These are phyloP conservation scores for Lentithecium fluviatile DNA, from an alignment of 495 filamentous ascomycete genomes.

Conservation along the genomic window DNA sequence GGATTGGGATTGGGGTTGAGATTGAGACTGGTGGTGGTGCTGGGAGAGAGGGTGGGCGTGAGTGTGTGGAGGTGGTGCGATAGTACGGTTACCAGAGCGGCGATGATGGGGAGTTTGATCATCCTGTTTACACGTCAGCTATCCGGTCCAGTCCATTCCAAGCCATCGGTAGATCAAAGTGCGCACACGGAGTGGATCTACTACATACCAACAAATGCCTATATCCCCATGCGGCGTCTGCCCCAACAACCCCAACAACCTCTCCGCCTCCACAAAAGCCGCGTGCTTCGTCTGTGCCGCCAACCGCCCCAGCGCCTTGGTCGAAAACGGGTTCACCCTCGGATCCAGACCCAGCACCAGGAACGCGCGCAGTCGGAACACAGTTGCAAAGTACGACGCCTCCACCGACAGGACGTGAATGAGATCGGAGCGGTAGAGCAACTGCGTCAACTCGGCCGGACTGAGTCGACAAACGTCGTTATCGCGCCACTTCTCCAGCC, in stretches of 20 bases:
- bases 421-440: constrained; percentile 26
- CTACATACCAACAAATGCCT: constrained; percentile 11
- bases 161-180: too few species aligned
- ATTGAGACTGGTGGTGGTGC: too few species aligned
- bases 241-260: constrained; percentile 3
- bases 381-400: constrained; percentile 22
- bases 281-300: background rate
- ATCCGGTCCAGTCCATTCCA: too few species aligned
- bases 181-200: too few species aligned
- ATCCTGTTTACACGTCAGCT: constrained; percentile 1
- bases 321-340: constrained; percentile 19
- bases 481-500: background rate
- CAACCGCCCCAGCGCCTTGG: background rate
- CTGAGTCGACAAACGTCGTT: constrained; percentile 20
- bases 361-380: constrained; percentile 15
- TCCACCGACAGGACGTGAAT: constrained; percentile 14
- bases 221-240: constrained; percentile 9
- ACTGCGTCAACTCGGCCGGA: constrained; percentile 10
- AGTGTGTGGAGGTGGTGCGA: constrained; percentile 3
- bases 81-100: constrained; percentile 13
- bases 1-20: too few species aligned
- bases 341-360: constrained; percentile 13
- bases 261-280: constrained; percentile 1
- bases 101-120: constrained; percentile 11
- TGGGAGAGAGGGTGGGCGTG: too few species aligned